Evolutionary conservation across 768 basidiomycete species (phyloP).

Genomic region (Heimioporus sp.): DNA sequence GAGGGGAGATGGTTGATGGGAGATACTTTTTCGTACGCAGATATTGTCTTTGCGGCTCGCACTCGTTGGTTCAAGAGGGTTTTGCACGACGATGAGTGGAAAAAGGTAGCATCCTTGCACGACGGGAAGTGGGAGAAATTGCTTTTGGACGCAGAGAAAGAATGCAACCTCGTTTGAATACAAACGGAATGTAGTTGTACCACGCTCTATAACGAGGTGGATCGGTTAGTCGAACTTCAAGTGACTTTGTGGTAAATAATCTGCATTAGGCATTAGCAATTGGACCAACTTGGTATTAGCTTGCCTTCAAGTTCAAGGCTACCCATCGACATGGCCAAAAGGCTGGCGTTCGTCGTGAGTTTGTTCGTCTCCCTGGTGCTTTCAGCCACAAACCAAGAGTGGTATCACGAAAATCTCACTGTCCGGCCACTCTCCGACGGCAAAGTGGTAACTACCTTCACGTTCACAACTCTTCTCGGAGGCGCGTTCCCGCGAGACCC

Average conservation of each 20-base stretch:
- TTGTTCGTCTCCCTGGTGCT: constrained; percentile 7
- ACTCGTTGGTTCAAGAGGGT: constrained; percentile 19
- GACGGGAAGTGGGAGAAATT: constrained; percentile 24
- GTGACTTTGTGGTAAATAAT: no score
- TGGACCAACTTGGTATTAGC: no score
- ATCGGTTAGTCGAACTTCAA: no score
- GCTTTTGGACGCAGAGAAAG: constrained; percentile 23
- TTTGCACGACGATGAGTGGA: constrained; percentile 24
- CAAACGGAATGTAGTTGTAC: no score
- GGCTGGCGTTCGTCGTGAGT: not conserved
- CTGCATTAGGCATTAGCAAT: no score
- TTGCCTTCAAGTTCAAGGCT: no score
- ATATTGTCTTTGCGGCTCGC: constrained; percentile 20
- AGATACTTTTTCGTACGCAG: constrained; percentile 29
- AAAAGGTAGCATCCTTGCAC: constrained; percentile 19
- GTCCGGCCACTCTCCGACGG: constrained; percentile 75
- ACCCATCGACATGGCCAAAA: constrained; percentile 3
- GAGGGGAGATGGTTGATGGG: constrained; percentile 32
- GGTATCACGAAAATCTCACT: constrained; percentile 48
- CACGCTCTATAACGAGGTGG: no score
- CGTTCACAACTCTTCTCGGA: constrained; percentile 65
- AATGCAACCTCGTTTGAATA: constrained; percentile 15
- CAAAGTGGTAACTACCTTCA: constrained; percentile 75
- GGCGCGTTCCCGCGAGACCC: constrained; percentile 58
- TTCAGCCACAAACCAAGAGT: constrained; percentile 21